Evolutionary conservation across 352 stramenopile genomes (phyloP).

Genomic region (Globisporangium paddicum): DNA sequence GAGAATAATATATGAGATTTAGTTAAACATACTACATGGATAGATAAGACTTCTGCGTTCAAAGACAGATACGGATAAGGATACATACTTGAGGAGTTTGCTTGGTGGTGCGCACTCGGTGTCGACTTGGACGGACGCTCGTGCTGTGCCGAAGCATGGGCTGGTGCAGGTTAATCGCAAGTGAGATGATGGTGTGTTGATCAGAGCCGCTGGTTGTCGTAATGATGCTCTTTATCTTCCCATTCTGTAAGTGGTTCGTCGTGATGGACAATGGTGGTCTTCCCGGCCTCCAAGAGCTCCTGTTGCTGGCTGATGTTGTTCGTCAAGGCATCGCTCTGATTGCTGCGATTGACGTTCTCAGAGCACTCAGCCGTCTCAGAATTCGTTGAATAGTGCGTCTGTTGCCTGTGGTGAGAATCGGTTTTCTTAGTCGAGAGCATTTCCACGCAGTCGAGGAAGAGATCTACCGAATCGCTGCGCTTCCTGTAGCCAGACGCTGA

Average conservation of each 20-base stretch:
- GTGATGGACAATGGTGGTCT: neutral
- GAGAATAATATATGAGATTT: neutral
- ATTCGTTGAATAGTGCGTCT: neutral
- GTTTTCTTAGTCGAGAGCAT: slow-evolving; percentile 45
- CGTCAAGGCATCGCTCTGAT: neutral
- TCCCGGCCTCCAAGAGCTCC: neutral
- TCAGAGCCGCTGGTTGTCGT: neutral
- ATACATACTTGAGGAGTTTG: neutral
- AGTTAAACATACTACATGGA: neutral
- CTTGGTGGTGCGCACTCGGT: no score
- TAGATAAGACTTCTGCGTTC: neutral
- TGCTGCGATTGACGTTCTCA: neutral
- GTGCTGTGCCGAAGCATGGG: no score
- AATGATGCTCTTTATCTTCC: neutral
- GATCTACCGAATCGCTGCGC: slow-evolving; percentile 71
- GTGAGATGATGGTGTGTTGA: neutral
- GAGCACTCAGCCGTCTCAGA: neutral
- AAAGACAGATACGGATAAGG: neutral
- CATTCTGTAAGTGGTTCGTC: neutral
- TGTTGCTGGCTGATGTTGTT: neutral
- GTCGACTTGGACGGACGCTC: no score
- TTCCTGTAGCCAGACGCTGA: slow-evolving; percentile 20
- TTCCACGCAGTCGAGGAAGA: slow-evolving; percentile 81
- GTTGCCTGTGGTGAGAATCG: neutral
- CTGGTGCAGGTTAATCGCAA: no score